Evolutionary conservation across 371 early-diverging fungal genomes (phyloP), one percentile per base, ranked within the genome.

Genomic region (Zopfochytrium polystomum): DNA sequence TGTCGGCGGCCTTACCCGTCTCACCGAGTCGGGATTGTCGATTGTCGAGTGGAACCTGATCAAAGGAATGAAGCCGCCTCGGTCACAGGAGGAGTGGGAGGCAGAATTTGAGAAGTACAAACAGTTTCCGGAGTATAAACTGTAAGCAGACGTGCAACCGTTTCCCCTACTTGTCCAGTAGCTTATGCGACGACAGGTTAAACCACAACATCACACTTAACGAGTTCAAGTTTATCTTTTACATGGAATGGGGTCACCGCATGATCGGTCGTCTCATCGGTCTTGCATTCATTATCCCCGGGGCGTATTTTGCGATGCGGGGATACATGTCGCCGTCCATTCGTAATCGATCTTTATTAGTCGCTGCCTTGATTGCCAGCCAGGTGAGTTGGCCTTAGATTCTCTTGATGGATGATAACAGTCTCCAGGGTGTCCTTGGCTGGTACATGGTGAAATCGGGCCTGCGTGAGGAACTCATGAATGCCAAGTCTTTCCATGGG

Each of bases 381-480:
- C n/a, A n/a, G n/a, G n/a, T n/a, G n/a, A n/a, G n/a, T n/a, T n/a
- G n/a, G n/a, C n/a, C n/a, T n/a, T n/a, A n/a, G n/a, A n/a, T n/a
- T n/a, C n/a, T n/a, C n/a, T n/a, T n/a, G n/a, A n/a, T n/a, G n/a
- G n/a, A n/a, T n/a, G n/a, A n/a, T n/a, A n/a, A n/a, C n/a, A n/a
- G n/a, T n/a, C n/a, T n/a, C n/a, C 96, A 95, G 83, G 98, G 98
- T 38, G 83, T 86, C 15, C 83, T 97, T 70, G 98, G 98, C 53
- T 97, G 98, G 98, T 95, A 90, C 73, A 97, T 97, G 98, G 98
- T 97, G 26, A 87, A 90, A 52, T 88, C 89, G 43, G 98, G 98
- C 13, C 77, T 97, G 11, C 85, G 86, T 22, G 78, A 89, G 47
- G 88, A 91, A 53, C 70, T 92, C 32, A 77, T 90, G 72, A 80